Percentiles rank a stretch among this genome's conserved stretches.
These are phyloP conservation scores for Erodium texanum DNA, from an alignment of 441 rosid genomes.

Conservation along the genomic window DNA sequence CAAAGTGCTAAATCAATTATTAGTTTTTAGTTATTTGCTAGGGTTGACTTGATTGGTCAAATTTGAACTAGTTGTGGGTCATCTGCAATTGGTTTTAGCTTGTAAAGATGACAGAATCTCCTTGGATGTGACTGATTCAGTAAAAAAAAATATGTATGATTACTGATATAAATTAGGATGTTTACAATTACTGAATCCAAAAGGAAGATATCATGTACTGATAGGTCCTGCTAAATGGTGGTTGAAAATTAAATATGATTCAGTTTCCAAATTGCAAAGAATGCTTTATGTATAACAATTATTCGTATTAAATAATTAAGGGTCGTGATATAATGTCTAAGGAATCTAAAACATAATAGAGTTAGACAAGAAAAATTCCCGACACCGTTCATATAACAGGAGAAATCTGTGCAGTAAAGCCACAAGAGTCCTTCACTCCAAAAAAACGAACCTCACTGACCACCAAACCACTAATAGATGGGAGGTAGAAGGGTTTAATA, in stretches of 20 bases:
- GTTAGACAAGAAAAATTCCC: background rate
- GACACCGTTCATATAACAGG: background rate
- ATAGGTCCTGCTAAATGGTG: background rate
- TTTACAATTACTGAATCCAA: too few relatives aligned
- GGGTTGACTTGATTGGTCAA: too few relatives aligned
- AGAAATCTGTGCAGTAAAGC: background rate
- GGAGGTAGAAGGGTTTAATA: background rate
- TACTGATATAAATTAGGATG: background rate
- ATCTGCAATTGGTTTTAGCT: too few relatives aligned
- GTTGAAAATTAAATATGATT: background rate
- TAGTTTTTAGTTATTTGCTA: too few relatives aligned
- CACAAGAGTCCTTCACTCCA: background rate
- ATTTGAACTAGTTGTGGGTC: too few relatives aligned
- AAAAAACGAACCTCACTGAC: background rate
- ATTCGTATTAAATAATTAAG: background rate
- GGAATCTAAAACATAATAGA: background rate
- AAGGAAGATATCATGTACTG: background rate
- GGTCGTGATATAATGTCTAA: background rate
- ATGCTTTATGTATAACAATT: background rate
- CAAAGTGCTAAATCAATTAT: too few relatives aligned
- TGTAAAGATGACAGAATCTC: background rate
- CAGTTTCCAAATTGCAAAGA: background rate
- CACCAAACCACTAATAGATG: background rate
- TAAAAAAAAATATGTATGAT: too few relatives aligned
- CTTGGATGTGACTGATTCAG: background rate